Evolutionary conservation across 768 basidiomycete genomes (phyloP), one percentile per base, ranked within the genome.

Genomic region (Lactarius hatsudake): DNA sequence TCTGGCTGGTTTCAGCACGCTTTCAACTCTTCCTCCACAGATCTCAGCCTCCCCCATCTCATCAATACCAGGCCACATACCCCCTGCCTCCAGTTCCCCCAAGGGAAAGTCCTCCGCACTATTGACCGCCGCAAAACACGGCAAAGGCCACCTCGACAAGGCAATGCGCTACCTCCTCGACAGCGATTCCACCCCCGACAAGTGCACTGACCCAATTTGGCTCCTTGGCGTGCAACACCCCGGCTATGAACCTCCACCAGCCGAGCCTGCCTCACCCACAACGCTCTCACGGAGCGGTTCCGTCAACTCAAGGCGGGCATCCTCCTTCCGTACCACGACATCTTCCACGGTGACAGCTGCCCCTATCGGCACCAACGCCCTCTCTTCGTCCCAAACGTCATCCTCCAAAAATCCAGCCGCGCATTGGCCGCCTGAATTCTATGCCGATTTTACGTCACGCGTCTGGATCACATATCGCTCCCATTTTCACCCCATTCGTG

Each of bases 381-480:
- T 78, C 23, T 79, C 80, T 4, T 77, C 81, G 36, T 80, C 80
- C 0, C 78, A 79, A 40, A 71, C 76, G 0, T 70, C 77, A 0
- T 74, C 80, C 38, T 68, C 63, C 20, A 67, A 68, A 51, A 67
- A 59, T 51, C 72, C 70, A 34, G 73, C 68, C 2, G 75, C 45
- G 4, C 73, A 59, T 67, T 94, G 93, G 93, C 91, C 92, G 0
- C 84, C 87, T 9, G 83, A 84, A 42, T 97, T 97, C 75, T 94
- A 95, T 73, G 81, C 84, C 15, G 96, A 98, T 78, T 98, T 96
- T 76, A 88, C 88, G 0, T 92, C 92, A 0, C 82, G 90, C 7
- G 81, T 97, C 60, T 97, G 94, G 90, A 83, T 96, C 54, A 96
- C 95, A 0, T 98, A 98, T 78, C 91, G 96, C 28, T 88, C 87